phyloP scores from a whole-genome alignment of 129 eudicot genomes.

The Escallonia rubra region DNA sequence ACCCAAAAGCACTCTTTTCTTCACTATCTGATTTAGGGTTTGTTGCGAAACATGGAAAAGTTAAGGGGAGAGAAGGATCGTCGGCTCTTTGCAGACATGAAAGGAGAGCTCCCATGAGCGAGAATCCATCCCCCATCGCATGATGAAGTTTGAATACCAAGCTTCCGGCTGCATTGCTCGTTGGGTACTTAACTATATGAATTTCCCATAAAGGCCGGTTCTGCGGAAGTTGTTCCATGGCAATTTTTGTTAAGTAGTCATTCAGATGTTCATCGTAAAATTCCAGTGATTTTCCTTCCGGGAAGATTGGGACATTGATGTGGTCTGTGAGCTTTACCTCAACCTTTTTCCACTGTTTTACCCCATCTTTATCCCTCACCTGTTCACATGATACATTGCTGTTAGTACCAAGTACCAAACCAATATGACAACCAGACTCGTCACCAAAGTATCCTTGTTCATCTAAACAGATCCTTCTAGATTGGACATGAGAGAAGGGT shows the following conservation, averaged over 20 bases:
- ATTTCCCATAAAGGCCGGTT: slow-evolving; percentile 43
- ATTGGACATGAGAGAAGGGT: too few species aligned
- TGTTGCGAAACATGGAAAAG: slow-evolving; percentile 19
- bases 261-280: slow-evolving; percentile 27
- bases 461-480: too few species aligned
- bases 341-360: slow-evolving; percentile 43
- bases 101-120: slow-evolving; percentile 45
- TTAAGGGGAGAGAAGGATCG: slow-evolving; percentile 30
- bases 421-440: too few species aligned
- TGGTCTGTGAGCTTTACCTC: slow-evolving; percentile 39
- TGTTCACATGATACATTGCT: background rate
- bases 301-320: slow-evolving; percentile 23
- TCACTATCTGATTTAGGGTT: background rate
- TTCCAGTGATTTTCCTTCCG: slow-evolving; percentile 19
- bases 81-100: slow-evolving; percentile 44
- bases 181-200: slow-evolving; percentile 42
- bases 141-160: slow-evolving; percentile 44
- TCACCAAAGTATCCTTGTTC: too few species aligned
- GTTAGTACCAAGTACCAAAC: too few species aligned
- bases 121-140: slow-evolving; percentile 49
- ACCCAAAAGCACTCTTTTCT: background rate
- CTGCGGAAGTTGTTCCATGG: slow-evolving; percentile 31
- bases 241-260: slow-evolving; percentile 28
- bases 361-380: slow-evolving; percentile 28
- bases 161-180: slow-evolving; percentile 36